These are phyloP conservation scores for Lodderomyces beijingensis DNA, from an alignment of 1,139 yeast species.

Conservation along the genomic window DNA sequence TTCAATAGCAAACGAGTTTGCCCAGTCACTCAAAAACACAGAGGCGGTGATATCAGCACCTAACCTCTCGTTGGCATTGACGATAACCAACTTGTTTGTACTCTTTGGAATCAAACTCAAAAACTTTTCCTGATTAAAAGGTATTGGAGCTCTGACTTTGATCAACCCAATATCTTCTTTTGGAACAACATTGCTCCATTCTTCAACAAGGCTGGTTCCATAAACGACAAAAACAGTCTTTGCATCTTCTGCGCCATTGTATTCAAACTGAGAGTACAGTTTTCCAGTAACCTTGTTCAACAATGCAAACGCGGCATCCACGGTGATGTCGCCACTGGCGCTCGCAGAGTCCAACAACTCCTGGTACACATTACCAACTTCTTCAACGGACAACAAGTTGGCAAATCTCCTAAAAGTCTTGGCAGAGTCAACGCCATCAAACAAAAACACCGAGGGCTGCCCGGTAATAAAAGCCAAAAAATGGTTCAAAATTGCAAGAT, in stretches of 20 bases:
- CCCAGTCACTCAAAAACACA: constrained; percentile 51
- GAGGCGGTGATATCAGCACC: constrained; percentile 75
- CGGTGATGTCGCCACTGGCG: constrained; percentile 29
- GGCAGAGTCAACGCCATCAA: constrained; percentile 73
- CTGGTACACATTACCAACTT: constrained; percentile 40
- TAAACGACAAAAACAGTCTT: constrained; percentile 71
- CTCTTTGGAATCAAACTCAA: constrained; percentile 54
- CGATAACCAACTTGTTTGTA: constrained; percentile 57
- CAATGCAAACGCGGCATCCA: constrained; percentile 38
- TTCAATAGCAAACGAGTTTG: constrained; percentile 36
- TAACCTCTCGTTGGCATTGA: constrained; percentile 38
- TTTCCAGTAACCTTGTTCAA: constrained; percentile 60
- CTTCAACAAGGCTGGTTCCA: constrained; percentile 65
- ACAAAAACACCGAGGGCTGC: constrained; percentile 62
- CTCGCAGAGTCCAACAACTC: constrained; percentile 28
- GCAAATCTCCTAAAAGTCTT: constrained; percentile 51
- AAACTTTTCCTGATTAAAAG: constrained; percentile 65
- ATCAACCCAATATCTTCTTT: constrained; percentile 52
- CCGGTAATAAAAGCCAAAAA: constrained; percentile 53
- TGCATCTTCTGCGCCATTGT: constrained; percentile 57
- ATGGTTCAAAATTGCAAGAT: constrained; percentile 61
- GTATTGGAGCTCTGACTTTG: constrained; percentile 72
- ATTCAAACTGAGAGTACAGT: constrained; percentile 64
- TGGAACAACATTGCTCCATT: constrained; percentile 45
- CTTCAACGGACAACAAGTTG: constrained; percentile 42